Evolutionary conservation across 805 yeast species (phyloP), one percentile per base, ranked within the genome.

Genomic region (Komagataella populi): DNA sequence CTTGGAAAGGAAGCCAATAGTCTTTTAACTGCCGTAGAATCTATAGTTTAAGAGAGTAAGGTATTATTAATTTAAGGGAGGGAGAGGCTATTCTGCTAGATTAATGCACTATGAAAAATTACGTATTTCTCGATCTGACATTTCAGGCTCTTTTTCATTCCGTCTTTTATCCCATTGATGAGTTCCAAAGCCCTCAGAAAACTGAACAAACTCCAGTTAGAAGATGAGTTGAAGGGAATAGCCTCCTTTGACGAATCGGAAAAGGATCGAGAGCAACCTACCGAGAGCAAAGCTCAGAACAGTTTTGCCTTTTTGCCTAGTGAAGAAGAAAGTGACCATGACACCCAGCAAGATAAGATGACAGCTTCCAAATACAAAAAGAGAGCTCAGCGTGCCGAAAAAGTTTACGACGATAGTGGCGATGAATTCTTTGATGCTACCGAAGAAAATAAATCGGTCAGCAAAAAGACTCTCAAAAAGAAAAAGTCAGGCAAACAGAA

Each of bases 1-100:
- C 67, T 75, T 17, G 89, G 89, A 2, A 74, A 80, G 54, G 74
- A 69, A 53, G 71, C 72, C 20, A 62, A 63, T 48, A 56, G 58
- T 62, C 70, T 55, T 43, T 63, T 45, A 57, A 44, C 39, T 2
- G 39, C 39, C n/a, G 39, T 30, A 30, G 39, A 30, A 30, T 30
- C 39, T 30, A 30, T 30, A 30, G 39, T 30, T 30, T 30, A 30
- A 14, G n/a, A 12, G 14, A 14, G 39, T 30, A 7, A 30, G 10
- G 39, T 10, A 30, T 5, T 5, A 30, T 30, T 30, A 8, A 8
- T 30, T 30, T 8, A 30, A 30, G 14, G 20, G 20, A 3, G 14
- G 20, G 20, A 3, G 20, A 3, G 20, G 2, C 20, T 20, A 20
- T 20, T 3, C 20, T 20, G 20, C 1, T 20, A 20, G 20, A 2